These are phyloP conservation scores for Colletotrichum orbiculare DNA, from an alignment of 2,329 filamentous ascomycete species.

Conservation along the genomic window DNA sequence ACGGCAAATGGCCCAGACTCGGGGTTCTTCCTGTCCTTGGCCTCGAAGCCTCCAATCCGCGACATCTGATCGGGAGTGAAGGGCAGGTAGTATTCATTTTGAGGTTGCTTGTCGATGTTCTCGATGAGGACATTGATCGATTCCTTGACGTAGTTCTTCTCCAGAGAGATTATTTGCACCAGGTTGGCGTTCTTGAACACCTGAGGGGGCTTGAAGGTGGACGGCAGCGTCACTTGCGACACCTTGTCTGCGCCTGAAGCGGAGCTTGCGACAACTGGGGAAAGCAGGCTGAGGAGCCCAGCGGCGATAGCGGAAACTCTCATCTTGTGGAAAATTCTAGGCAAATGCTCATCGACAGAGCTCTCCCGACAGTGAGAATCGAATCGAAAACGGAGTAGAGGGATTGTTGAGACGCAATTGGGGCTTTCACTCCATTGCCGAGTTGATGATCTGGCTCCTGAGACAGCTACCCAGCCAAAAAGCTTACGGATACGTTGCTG, in stretches of 20 bases:
- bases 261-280: constrained; percentile 54
- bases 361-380: constrained; percentile 38
- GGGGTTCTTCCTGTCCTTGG: constrained; percentile 88
- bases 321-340: constrained; percentile 50
- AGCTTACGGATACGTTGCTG: constrained; percentile 50
- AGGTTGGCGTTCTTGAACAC: constrained; percentile 95
- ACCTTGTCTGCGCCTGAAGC: constrained; percentile 49
- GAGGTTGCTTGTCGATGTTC: constrained; percentile 82
- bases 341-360: constrained; percentile 43
- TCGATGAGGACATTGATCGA: constrained; percentile 94
- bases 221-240: constrained; percentile 69
- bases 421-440: constrained; percentile 38
- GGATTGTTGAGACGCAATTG: constrained; percentile 36
- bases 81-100: constrained; percentile 91
- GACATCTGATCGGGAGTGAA: constrained; percentile 82
- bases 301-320: constrained; percentile 63
- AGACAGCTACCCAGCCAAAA: constrained; percentile 44
- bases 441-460: constrained; percentile 39
- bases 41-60: constrained; percentile 86
- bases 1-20: constrained; percentile 75
- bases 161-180: constrained; percentile 88
- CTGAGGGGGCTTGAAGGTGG: constrained; percentile 84
- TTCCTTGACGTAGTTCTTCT: constrained; percentile 92
- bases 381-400: constrained; percentile 29
- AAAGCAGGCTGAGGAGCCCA: constrained; percentile 69